Evolutionary conservation across 148 eudicot genomes (phyloP), one percentile per base, ranked within the genome.

Genomic region (Tetragonia tetragonoides): DNA sequence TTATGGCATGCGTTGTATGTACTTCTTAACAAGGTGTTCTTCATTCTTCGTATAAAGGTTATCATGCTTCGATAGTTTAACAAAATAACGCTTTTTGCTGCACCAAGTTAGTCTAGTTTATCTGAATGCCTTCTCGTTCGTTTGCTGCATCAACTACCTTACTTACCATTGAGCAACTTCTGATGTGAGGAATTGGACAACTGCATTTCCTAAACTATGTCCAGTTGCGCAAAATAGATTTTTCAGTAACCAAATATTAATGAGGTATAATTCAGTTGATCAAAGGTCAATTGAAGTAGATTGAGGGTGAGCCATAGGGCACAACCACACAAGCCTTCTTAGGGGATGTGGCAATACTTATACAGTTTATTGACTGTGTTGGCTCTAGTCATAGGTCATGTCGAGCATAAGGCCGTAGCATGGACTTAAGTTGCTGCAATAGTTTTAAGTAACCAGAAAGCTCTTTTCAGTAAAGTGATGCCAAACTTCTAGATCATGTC

Each of bases 1-100:
- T 95, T 78, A 80, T 95, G 85, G 97, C 97, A 40, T 90, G 96
- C 84, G 88, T 95, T 85, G 99, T 95, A 93, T 83, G 96, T 87
- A 86, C 75, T 76, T 77, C 77, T 66, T 67, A 49, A 67, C 78
- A 60, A 21, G 17, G 76, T 44, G 53, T 56, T 62, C 38, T 37
- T 53, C 65, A 69, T 3, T 53, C 62, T 70, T 42, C 64, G 38
- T 65, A 70, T 40, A 15, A 11, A 28, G 15, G 40, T 2, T 76
- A 6, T 68, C 54, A 16, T 69, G 51, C 56, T 66, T 7, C 20
- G 46, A 57, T 77, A 41, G 20, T 59, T 14, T 11, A 57, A 41
- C 57, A 6, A 56, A 18, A 16, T 37, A 24, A 59, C 41, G 74
- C 54, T 18, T 37, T 37, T 44, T 72, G 21, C 46, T 54, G 62